Conservation (phyloP, 305 asterid genomes). For the Fraxinus dipetala region DNA sequence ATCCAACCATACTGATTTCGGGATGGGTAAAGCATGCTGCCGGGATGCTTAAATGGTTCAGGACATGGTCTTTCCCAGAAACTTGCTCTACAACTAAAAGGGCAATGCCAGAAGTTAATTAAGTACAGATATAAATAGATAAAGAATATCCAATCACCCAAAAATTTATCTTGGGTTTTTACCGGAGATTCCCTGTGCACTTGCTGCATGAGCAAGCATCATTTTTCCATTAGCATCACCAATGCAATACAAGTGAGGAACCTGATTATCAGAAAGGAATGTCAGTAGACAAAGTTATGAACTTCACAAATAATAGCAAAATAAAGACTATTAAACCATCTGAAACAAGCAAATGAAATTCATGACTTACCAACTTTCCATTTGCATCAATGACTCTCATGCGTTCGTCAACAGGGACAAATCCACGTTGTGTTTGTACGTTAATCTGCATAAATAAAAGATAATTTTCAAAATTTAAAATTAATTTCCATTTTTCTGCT, state of each 20-base stretch:
- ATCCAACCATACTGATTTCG: slow-evolving; percentile 97
- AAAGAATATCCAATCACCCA: slow-evolving; percentile 10
- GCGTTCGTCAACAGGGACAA: slow-evolving; percentile 90
- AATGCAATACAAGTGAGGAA: slow-evolving; percentile 92
- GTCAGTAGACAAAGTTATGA: slow-evolving; percentile 17
- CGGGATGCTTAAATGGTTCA: slow-evolving; percentile 89
- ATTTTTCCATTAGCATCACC: slow-evolving; percentile 99
- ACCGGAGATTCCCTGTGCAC: slow-evolving; percentile 99
- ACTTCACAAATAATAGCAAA: slow-evolving; percentile 7
- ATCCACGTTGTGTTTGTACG: slow-evolving; percentile 85
- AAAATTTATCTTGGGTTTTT: slow-evolving; percentile 7
- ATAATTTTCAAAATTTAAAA: slow-evolving; percentile 16
- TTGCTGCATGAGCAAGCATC: slow-evolving; percentile 99
- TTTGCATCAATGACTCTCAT: slow-evolving; percentile 83
- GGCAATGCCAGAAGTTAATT: slow-evolving; percentile 24
- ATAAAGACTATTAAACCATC: slow-evolving; percentile 13
- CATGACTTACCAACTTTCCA: slow-evolving; percentile 63
- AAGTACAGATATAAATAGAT: neutral
- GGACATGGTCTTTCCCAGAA: slow-evolving; percentile 80
- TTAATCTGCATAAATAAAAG: slow-evolving; percentile 46
- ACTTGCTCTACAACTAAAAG: slow-evolving; percentile 69
- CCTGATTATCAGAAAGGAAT: slow-evolving; percentile 45
- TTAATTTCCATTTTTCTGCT: slow-evolving; percentile 13
- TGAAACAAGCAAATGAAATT: slow-evolving; percentile 18
- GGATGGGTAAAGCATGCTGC: slow-evolving; percentile 99